Base-by-base conservation (phyloP, 768 basidiomycete genomes). In the Lactifluus echinatus region DNA sequence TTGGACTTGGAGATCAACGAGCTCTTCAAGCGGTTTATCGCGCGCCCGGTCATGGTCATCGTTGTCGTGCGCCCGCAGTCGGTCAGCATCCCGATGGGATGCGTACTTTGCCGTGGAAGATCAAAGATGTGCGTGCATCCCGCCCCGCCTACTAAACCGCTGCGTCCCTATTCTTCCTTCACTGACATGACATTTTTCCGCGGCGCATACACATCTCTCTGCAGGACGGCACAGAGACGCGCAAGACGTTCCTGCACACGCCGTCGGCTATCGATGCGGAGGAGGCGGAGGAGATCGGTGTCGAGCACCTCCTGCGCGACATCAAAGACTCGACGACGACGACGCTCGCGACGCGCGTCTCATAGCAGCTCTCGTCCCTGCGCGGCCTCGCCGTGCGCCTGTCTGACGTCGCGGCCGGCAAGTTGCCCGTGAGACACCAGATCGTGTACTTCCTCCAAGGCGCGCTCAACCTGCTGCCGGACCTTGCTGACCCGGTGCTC, bases 21-120 rank as follows among this genome's bases (percentile, higher is more conserved):
- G 67, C 75, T 98, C 33, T 89, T 99, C 75, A 98, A 97, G 71
- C 79, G 86, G 54, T 97, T 83, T 63, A 86, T 92, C 65, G 80
- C 88, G 5, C 79, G 84, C 53, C 92, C 93, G 5, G 86, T 97
- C 46, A 98, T 99, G 95, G 94, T 98, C 65, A 98, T 99, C 67
- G 92, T 98, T 50, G 94, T 98, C 70, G 92, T 95, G n/a, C 84
- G 94, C 61, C 89, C 90, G 53, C 82, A 85, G 65, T 88, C 82
- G 29, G 90, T 84, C 36, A 93, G 94, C 37, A 97, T 98, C 61
- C 95, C 95, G 2, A 96, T 93, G n/a, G 15, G 93, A 97, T 69
- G 93, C 93, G 4, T 98, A 99, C 73, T 95, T 93, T 71, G 93
- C 91, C 1, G 93, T 99, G 3, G 94, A 99, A 72, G 95, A 98